phyloP scores from a whole-genome alignment of 2,329 filamentous ascomycete species.

The Trichoderma hamatum region DNA sequence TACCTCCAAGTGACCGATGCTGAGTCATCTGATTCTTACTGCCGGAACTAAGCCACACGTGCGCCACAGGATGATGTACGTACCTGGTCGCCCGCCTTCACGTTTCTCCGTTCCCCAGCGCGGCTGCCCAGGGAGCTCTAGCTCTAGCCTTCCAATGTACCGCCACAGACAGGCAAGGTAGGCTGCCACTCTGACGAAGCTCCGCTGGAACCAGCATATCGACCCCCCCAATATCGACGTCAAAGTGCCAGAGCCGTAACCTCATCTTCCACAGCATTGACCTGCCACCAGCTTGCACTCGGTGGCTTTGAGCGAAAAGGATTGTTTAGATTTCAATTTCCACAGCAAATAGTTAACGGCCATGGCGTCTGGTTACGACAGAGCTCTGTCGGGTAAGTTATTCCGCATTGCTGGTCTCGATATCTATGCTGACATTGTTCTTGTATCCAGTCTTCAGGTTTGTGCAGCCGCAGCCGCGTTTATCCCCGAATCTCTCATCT shows the following conservation, averaged over 20 bases:
- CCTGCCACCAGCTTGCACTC: neutral
- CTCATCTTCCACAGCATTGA: constrained; percentile 22
- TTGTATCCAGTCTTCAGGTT: constrained; percentile 77
- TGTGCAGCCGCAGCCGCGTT: constrained; percentile 22
- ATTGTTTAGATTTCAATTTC: constrained; percentile 4
- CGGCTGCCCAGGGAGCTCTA: constrained; percentile 29
- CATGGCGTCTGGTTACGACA: constrained; percentile 96
- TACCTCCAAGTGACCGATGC: neutral
- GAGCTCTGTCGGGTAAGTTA: constrained; percentile 93
- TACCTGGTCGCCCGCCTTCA: constrained; percentile 31
- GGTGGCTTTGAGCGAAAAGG: neutral
- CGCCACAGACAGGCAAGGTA: constrained; percentile 33
- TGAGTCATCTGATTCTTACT: neutral
- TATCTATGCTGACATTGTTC: constrained; percentile 44
- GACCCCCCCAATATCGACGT: constrained; percentile 31
- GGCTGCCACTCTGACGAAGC: constrained; percentile 48
- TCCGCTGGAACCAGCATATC: constrained; percentile 33
- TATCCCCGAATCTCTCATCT: neutral
- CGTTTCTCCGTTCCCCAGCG: constrained; percentile 37
- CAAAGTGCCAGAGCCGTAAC: constrained; percentile 2
- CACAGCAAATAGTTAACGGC: constrained; percentile 20
- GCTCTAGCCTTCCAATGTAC: constrained; percentile 36
- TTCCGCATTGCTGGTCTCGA: constrained; percentile 31
- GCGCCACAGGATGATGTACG: neutral
- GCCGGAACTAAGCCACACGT: neutral